These are phyloP conservation scores for Phytomonas sp. DNA, from an alignment of 208 protist species.

Conservation along the genomic window DNA sequence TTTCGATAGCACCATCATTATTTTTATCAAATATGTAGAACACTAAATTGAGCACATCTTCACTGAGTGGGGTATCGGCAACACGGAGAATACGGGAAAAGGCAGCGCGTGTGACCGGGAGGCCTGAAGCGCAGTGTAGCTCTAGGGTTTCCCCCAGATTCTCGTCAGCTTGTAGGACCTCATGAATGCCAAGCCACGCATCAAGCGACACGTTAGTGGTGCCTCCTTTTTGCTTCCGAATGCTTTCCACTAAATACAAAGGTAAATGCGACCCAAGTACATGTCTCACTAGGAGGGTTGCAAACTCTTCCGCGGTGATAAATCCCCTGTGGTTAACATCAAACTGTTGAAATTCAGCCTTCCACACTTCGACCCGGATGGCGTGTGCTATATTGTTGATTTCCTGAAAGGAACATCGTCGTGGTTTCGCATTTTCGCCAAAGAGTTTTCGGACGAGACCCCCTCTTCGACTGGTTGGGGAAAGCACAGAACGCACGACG, in stretches of 20 bases:
- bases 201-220: constrained; percentile 37
- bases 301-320: constrained; percentile 70
- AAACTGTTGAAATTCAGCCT: constrained; percentile 70
- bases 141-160: constrained; percentile 45
- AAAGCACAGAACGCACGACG: constrained; percentile 33
- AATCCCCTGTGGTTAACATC: constrained; percentile 33
- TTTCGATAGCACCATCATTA: constrained; percentile 68
- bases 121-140: constrained; percentile 49
- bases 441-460: constrained; percentile 60
- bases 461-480: constrained; percentile 28
- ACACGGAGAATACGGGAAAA: constrained; percentile 59
- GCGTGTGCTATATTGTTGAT: constrained; percentile 36
- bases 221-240: constrained; percentile 49
- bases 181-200: constrained; percentile 73
- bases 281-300: constrained; percentile 63
- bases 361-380: constrained; percentile 70
- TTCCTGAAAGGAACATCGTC: constrained; percentile 38
- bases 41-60: constrained; percentile 35
- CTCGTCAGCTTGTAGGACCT: constrained; percentile 50
- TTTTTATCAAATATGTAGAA: constrained; percentile 84
- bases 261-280: constrained; percentile 79
- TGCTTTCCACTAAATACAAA: constrained; percentile 74
- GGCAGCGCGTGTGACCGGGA: constrained; percentile 39
- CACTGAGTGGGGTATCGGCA: constrained; percentile 30
- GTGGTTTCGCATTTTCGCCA: constrained; percentile 23